Base-by-base conservation (phyloP, 2,329 filamentous ascomycete genomes). In the Onygenales sp. region DNA sequence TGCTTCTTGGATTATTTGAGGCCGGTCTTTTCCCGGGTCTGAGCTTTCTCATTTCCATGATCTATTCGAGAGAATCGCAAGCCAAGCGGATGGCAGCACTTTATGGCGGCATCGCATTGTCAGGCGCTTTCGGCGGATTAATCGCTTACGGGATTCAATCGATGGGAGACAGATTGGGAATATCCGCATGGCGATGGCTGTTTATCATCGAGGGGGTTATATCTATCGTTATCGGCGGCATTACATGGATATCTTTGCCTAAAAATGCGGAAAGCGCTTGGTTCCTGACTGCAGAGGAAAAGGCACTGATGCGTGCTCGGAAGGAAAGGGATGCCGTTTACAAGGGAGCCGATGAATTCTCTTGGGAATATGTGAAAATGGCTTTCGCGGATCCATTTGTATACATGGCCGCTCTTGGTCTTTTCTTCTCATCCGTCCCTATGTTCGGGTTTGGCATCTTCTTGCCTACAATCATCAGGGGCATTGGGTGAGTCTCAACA, bases 371-470 rank as follows among this genome's bases (percentile, higher is more conserved):
- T 33, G 47, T 51, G 17, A 52, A 51, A 43, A 63, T 68, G 36
- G 60, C 56, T 3, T 43, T 57, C 27, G 47, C 33, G 8, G 54
- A 56, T 48, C 52, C 52, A 9, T 49, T 55, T 31, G 49, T 53
- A 4, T 53, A 54, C 43, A 11, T 57, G 2, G 55, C 45, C 8
- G 48, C 49, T 35, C 61, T 39, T 58, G 61, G 62, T 60, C 58
- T 64, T 10, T 65, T 71, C 55, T 70, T 70, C 50, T 64, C 63
- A 27, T 65, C 63, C 7, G 75, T 77, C 31, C 65, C 78, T 42
- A 67, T 78, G 1, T 81, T 79, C 59, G 79, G 78, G 14, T 81
- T 82, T 64, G 76, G 72, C 57, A 81, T 78, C 8, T 82, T 83
- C 60, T 65, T 81, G 3, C 80, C 80, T 2, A 75, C 75, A 1